phyloP scores from a whole-genome alignment of 2,329 filamentous ascomycete species.

The Nemania abortiva region DNA sequence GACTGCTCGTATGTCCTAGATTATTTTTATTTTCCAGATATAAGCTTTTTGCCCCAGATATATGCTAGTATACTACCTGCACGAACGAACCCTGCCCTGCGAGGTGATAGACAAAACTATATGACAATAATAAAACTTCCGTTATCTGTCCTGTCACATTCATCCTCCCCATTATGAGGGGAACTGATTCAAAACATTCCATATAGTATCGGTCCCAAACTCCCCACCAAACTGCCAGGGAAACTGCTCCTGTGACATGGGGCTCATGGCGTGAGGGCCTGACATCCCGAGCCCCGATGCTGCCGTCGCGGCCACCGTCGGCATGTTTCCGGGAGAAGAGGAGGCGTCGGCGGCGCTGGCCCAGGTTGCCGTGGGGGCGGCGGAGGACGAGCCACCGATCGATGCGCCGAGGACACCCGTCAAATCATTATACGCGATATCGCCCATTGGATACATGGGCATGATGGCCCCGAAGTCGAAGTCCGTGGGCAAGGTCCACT shows the following conservation, averaged over 20 bases:
- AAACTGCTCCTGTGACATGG: slow-evolving; percentile 42
- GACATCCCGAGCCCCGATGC: slow-evolving; percentile 33
- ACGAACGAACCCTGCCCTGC: too few species aligned
- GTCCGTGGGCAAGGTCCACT: slow-evolving; percentile 58
- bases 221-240: slow-evolving; percentile 67
- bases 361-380: slow-evolving; percentile 36
- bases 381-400: slow-evolving; percentile 42
- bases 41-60: too few species aligned
- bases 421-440: slow-evolving; percentile 69
- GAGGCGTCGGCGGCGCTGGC: slow-evolving; percentile 8
- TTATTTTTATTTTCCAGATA: too few species aligned
- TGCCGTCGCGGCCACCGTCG: background rate
- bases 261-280: slow-evolving; percentile 35
- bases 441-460: slow-evolving; percentile 68
- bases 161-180: slow-evolving; percentile 51
- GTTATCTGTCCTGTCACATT: too few species aligned
- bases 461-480: slow-evolving; percentile 65
- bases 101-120: too few species aligned
- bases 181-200: slow-evolving; percentile 67
- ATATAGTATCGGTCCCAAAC: slow-evolving; percentile 67
- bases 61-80: too few species aligned
- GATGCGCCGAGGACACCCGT: slow-evolving; percentile 53
- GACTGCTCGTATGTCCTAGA: too few species aligned
- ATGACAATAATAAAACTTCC: too few species aligned
- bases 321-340: background rate